Base-by-base conservation (phyloP, 106 monocot genomes). In the Dioscorea alata region DNA sequence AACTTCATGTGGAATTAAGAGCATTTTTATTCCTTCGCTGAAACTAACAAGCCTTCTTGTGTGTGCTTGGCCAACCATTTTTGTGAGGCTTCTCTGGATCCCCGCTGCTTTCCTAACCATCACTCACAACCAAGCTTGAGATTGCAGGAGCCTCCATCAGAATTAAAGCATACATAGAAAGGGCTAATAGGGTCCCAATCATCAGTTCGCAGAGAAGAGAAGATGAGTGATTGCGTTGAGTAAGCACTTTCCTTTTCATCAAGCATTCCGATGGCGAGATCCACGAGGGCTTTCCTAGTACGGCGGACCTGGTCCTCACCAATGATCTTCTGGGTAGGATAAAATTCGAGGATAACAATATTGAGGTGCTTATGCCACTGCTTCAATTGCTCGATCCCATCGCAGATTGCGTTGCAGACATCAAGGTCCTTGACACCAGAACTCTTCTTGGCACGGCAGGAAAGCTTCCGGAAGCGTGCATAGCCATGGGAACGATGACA, bases 391-490 rank as follows among this genome's bases (percentile, higher is more conserved):
- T 89, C 82, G 72, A 97, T 76, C 20, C 97, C 97, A 69, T 97
- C 92, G 52, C 97, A 77, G 22, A 92, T 74, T 13, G 89, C 97
- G 85, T 92, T 97, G 82, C 86, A 87, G 48, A 97, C 80, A 64
- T 97, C 96, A 71, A 97, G 83, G 10, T 89, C 89, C 74, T 97
- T 97, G 23, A 95, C 89, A 35, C 69, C 81, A 78, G 69, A 89
- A 97, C 52, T 81, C 74, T 32, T 88, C 87, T 57, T 75, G 83
- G 77, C 83, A 77, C 6, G 78, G 28, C 33, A 95, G 75, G 73
- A 90, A 91, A n/a, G 75, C 53, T 35, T 86, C 83, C 4, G 91
- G 90, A 7, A 95, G 88, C 65, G 64, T 20, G 85, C n/a, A n/a
- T n/a, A n/a, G n/a, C n/a, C n/a, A n/a, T n/a, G n/a, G n/a, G n/a